These are phyloP conservation scores for Cercophora newfieldiana DNA, from an alignment of 495 filamentous ascomycete genomes.

Conservation along the genomic window DNA sequence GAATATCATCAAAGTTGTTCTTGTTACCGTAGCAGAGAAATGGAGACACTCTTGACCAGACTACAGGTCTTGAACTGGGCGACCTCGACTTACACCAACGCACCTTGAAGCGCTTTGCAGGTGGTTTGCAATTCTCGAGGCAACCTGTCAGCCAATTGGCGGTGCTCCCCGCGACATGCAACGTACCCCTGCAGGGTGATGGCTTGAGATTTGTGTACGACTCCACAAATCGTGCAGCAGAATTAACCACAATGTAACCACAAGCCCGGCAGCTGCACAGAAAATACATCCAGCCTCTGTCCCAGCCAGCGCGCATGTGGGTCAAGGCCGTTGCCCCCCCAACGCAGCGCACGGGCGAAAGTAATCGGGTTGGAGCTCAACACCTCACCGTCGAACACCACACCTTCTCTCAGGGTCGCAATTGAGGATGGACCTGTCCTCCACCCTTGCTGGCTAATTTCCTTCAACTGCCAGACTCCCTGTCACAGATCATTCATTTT, in stretches of 20 bases:
- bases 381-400: constrained; percentile 1
- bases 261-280: no score
- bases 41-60: neutral
- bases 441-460: neutral
- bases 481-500: neutral
- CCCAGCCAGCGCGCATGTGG: constrained; percentile 10
- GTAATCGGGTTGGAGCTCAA: constrained; percentile 1
- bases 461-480: neutral
- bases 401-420: neutral
- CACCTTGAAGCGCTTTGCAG: constrained; percentile 10
- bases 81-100: constrained; percentile 7
- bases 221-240: no score
- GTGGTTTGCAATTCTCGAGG: constrained; percentile 8
- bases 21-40: neutral
- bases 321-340: constrained; percentile 10
- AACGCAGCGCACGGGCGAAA: neutral
- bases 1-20: constrained; percentile 15
- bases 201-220: no score
- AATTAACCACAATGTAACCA: no score
- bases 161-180: neutral
- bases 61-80: constrained; percentile 5
- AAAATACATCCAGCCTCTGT: no score
- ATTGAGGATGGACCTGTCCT: neutral
- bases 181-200: neutral
- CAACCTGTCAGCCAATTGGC: neutral